Conservation (phyloP, 2,329 filamentous ascomycete genomes). For the Zalaria obscura region DNA sequence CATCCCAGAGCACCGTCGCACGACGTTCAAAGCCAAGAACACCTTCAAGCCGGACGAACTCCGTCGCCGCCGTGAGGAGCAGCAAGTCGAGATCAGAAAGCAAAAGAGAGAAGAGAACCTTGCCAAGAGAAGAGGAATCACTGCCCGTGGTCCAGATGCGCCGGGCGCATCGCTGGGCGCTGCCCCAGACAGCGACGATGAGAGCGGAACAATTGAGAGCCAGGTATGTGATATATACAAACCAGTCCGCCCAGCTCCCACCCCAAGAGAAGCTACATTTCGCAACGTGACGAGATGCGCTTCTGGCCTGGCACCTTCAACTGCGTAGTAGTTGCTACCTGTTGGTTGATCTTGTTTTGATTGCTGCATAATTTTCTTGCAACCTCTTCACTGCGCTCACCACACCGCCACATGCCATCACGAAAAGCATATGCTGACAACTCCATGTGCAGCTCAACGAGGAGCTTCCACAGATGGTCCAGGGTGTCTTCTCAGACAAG, state of each 20-base stretch:
- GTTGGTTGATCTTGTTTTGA: too few relatives aligned
- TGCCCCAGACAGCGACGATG: slow-evolving; percentile 93
- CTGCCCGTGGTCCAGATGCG: slow-evolving; percentile 53
- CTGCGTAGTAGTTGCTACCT: too few relatives aligned
- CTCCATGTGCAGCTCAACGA: slow-evolving; percentile 60
- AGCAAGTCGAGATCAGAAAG: slow-evolving; percentile 98
- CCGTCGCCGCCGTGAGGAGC: slow-evolving; percentile 92
- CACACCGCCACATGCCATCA: too few relatives aligned
- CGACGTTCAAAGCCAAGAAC: slow-evolving; percentile 98
- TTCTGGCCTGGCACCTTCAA: too few relatives aligned
- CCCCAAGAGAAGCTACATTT: too few relatives aligned
- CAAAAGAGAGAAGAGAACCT: slow-evolving; percentile 98
- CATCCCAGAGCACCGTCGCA: slow-evolving; percentile 98
- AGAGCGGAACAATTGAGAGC: slow-evolving; percentile 83
- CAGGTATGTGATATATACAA: slow-evolving; percentile 52
- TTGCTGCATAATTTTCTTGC: too few relatives aligned
- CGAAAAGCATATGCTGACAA: slow-evolving; percentile 2
- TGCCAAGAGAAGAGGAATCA: slow-evolving; percentile 92
- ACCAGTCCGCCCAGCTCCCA: too few relatives aligned
- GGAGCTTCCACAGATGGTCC: slow-evolving; percentile 95
- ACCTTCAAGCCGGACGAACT: slow-evolving; percentile 99
- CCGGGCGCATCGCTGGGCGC: slow-evolving; percentile 74
- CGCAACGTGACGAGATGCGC: too few relatives aligned
- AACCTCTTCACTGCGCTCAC: too few relatives aligned
- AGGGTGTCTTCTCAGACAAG: slow-evolving; percentile 95